Evolutionary conservation across 2,329 filamentous ascomycete species (phyloP).

Genomic region (Paecilomyces variotii): DNA sequence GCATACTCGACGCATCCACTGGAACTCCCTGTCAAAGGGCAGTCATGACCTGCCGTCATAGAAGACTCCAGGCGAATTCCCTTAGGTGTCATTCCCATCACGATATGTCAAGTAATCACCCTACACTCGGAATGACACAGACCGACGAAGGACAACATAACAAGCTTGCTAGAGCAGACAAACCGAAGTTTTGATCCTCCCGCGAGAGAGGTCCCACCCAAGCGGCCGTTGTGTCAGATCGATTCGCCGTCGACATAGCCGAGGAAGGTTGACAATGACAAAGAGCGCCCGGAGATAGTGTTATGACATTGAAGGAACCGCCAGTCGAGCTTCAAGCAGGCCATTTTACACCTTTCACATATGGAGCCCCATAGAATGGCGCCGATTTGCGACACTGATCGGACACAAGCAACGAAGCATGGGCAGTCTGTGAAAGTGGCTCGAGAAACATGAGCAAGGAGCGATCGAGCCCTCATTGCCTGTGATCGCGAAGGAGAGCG

Average conservation of each 20-base stretch:
- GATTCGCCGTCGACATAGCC: background rate
- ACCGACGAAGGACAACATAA: constrained; percentile 8
- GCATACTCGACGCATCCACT: constrained; percentile 4
- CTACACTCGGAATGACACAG: background rate
- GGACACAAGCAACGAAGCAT: background rate
- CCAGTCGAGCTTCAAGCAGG: constrained; percentile 1
- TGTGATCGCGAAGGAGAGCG: background rate
- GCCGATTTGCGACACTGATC: background rate
- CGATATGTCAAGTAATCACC: background rate
- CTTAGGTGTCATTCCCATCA: background rate
- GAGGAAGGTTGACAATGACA: background rate
- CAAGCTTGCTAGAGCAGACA: constrained; percentile 51
- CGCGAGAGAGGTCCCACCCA: constrained; percentile 71
- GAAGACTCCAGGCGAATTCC: constrained; percentile 7
- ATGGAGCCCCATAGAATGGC: constrained; percentile 1
- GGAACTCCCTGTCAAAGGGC: constrained; percentile 6
- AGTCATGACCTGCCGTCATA: background rate
- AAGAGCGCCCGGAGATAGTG: background rate
- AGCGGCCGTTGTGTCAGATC: constrained; percentile 1
- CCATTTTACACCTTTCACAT: background rate
- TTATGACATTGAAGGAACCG: constrained; percentile 5
- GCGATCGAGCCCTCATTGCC: constrained; percentile 2
- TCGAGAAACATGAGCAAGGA: background rate
- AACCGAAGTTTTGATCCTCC: constrained; percentile 93
- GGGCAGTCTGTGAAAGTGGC: background rate